These are phyloP conservation scores for Paecilomyces sp. DNA, from an alignment of 2,329 filamentous ascomycete genomes.

Conservation along the genomic window DNA sequence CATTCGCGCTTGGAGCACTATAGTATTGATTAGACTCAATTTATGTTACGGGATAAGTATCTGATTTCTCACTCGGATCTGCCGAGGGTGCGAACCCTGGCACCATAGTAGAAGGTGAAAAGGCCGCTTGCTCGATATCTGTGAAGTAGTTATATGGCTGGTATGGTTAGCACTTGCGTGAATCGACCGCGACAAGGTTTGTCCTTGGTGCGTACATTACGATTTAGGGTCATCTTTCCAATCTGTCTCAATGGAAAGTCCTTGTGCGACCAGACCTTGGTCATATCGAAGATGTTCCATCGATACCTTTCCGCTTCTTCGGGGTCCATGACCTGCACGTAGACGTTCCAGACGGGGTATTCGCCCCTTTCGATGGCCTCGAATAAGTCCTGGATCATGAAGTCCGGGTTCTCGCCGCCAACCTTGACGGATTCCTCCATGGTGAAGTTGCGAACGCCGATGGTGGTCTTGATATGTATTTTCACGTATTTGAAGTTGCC, in stretches of 20 bases:
- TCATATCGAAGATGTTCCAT: slow-evolving; percentile 51
- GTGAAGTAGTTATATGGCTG: slow-evolving; percentile 53
- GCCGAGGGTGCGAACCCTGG: slow-evolving; percentile 57
- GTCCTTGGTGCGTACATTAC: slow-evolving; percentile 31
- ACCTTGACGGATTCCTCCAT: slow-evolving; percentile 46
- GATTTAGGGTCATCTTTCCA: slow-evolving; percentile 46
- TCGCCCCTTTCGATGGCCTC: slow-evolving; percentile 53
- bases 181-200: not conserved
- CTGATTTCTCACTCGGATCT: slow-evolving; percentile 42
- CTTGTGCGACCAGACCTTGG: slow-evolving; percentile 47
- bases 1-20: slow-evolving; percentile 52
- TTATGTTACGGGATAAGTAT: not conserved
- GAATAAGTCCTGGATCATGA: slow-evolving; percentile 53
- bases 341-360: slow-evolving; percentile 50
- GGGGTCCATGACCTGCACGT: slow-evolving; percentile 49
- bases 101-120: slow-evolving; percentile 58
- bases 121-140: slow-evolving; percentile 62
- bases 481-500: slow-evolving; percentile 57
- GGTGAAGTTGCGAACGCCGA: slow-evolving; percentile 46
- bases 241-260: slow-evolving; percentile 44
- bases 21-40: slow-evolving; percentile 10
- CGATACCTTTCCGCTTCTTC: slow-evolving; percentile 42
- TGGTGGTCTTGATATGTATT: slow-evolving; percentile 39
- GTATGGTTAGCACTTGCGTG: not conserved
- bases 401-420: slow-evolving; percentile 51